A percentile compares a stretch with the other conserved stretches of the same genome.
phyloP scores from a whole-genome alignment of 192 early-diverging fungal species.

The Pecoramyces ruminantium region DNA sequence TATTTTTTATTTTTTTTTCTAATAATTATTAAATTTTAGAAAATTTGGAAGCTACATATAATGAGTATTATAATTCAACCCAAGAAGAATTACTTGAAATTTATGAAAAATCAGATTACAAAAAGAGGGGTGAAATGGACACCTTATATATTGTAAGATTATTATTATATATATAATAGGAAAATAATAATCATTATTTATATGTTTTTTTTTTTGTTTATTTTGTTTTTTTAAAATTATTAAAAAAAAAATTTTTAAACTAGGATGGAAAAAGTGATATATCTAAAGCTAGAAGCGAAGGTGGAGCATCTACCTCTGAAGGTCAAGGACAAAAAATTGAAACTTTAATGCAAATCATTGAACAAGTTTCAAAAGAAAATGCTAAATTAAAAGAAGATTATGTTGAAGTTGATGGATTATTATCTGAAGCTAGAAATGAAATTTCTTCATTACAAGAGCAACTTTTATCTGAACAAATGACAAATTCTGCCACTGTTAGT shows the following conservation, averaged over 20 bases:
- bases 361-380: background rate
- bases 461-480: background rate
- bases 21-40: too few species aligned
- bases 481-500: background rate
- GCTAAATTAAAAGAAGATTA: background rate
- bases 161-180: too few species aligned
- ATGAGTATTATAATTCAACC: background rate
- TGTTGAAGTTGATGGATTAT: background rate
- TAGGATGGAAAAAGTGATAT: background rate
- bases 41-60: background rate
- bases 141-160: background rate
- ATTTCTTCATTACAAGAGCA: background rate
- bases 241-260: too few species aligned
- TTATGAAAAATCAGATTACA: background rate
- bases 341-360: background rate
- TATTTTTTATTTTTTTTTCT: too few species aligned
- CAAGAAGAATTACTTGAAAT: background rate
- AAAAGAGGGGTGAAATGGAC: background rate
- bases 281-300: background rate
- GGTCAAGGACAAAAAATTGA: background rate
- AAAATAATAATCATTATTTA: too few species aligned
- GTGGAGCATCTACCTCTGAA: background rate
- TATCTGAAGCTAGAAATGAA: background rate
- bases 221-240: too few species aligned
- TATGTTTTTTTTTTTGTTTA: too few species aligned